phyloP scores from a whole-genome alignment of 768 basidiomycete species.

The Saitozyma podzolica region DNA sequence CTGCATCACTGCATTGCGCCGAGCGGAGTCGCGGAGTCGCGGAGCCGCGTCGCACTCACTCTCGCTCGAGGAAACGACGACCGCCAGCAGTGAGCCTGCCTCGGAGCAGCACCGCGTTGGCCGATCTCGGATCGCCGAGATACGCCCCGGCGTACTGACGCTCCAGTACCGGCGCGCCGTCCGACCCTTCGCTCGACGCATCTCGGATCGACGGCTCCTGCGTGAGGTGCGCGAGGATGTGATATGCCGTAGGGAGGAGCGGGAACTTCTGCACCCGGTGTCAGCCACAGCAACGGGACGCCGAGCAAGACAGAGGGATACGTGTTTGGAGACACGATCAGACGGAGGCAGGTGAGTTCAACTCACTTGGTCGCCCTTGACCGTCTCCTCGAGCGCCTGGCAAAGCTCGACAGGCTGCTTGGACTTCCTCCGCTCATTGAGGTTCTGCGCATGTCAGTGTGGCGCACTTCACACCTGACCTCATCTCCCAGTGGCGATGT shows the following conservation, averaged over 20 bases:
- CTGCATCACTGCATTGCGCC: too few species aligned
- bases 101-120: slow-evolving; percentile 68
- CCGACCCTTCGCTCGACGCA: slow-evolving; percentile 31
- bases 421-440: slow-evolving; percentile 36
- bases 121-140: slow-evolving; percentile 61
- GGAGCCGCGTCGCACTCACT: slow-evolving; percentile 53
- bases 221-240: slow-evolving; percentile 50
- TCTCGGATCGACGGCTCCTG: slow-evolving; percentile 50
- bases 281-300: neutral
- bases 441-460: slow-evolving; percentile 21
- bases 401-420: slow-evolving; percentile 44
- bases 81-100: slow-evolving; percentile 76
- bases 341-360: neutral
- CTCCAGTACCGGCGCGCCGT: slow-evolving; percentile 66
- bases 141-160: slow-evolving; percentile 81
- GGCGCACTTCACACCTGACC: too few species aligned
- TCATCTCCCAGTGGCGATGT: too few species aligned
- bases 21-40: too few species aligned
- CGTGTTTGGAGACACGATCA: neutral
- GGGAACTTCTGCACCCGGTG: slow-evolving; percentile 39
- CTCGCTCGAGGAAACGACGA: slow-evolving; percentile 78
- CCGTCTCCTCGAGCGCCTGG: slow-evolving; percentile 36
- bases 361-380: slow-evolving; percentile 41
- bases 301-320: neutral
- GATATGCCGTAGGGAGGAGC: slow-evolving; percentile 50